These are phyloP conservation scores for Rhododendron williamsianum DNA, from an alignment of 148 eudicot species.

Conservation along the genomic window DNA sequence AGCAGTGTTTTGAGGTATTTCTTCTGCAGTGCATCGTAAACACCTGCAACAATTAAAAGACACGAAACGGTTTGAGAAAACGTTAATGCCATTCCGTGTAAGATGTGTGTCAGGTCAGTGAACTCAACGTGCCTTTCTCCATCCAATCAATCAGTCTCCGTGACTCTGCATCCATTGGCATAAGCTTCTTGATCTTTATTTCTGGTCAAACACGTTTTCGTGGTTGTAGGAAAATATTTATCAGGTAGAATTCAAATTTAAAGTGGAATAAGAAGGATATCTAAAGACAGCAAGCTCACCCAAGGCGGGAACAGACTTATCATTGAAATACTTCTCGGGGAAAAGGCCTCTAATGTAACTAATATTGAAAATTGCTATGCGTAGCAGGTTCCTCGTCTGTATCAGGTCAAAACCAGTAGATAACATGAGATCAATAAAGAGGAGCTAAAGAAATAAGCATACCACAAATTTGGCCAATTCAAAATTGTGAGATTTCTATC, in stretches of 20 bases:
- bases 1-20: constrained; percentile 74
- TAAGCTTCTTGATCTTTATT: constrained; percentile 96
- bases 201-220: constrained; percentile 33
- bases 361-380: constrained; percentile 90
- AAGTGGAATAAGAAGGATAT: neutral
- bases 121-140: constrained; percentile 72
- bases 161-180: constrained; percentile 88
- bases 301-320: constrained; percentile 85
- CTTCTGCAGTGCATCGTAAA: constrained; percentile 93
- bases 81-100: neutral
- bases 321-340: constrained; percentile 90
- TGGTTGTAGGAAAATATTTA: neutral
- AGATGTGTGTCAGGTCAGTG: constrained; percentile 3
- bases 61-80: neutral
- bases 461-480: neutral
- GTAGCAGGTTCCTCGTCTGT: constrained; percentile 91
- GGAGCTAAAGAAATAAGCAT: neutral
- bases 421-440: neutral
- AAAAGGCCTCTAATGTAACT: constrained; percentile 95
- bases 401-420: constrained; percentile 2
- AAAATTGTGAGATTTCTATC: neutral
- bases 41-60: constrained; percentile 49
- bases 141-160: constrained; percentile 96
- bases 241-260: neutral
- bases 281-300: constrained; percentile 36